Conservation (phyloP, 192 early-diverging fungal genomes). For the Umbelopsis isabellina region DNA sequence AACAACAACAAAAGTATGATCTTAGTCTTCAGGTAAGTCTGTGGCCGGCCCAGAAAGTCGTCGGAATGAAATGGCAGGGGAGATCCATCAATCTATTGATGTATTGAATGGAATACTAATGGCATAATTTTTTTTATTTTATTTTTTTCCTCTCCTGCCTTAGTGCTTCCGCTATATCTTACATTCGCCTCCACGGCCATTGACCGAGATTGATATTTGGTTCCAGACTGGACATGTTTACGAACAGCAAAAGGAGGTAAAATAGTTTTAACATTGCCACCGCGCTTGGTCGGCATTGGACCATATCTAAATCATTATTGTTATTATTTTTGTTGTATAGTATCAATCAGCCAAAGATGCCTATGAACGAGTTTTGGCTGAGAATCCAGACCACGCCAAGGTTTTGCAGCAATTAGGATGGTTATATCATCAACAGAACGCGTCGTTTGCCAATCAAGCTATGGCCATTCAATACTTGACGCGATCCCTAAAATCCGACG, state of each 20-base stretch:
- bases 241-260: slow-evolving; percentile 91
- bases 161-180: slow-evolving; percentile 93
- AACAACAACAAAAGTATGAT: slow-evolving; percentile 81
- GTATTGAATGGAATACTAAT: not conserved
- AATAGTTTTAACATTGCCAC: slow-evolving; percentile 3
- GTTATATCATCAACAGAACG: slow-evolving; percentile 90
- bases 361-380: slow-evolving; percentile 88
- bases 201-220: slow-evolving; percentile 96
- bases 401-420: slow-evolving; percentile 96
- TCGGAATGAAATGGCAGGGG: not conserved
- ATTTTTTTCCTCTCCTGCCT: slow-evolving; percentile 31
- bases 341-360: slow-evolving; percentile 79
- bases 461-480: slow-evolving; percentile 81
- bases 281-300: not conserved
- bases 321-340: slow-evolving; percentile 26
- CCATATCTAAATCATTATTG: slow-evolving; percentile 7
- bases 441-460: slow-evolving; percentile 84
- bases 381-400: slow-evolving; percentile 92
- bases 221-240: slow-evolving; percentile 98
- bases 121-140: slow-evolving; percentile 25
- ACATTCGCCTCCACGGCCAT: slow-evolving; percentile 80
- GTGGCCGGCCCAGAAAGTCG: not conserved
- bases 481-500: slow-evolving; percentile 83
- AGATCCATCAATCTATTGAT: not conserved
- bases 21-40: slow-evolving; percentile 64